Base-by-base conservation (phyloP, 257 asterid genomes). In the Plectranthus barbatus region DNA sequence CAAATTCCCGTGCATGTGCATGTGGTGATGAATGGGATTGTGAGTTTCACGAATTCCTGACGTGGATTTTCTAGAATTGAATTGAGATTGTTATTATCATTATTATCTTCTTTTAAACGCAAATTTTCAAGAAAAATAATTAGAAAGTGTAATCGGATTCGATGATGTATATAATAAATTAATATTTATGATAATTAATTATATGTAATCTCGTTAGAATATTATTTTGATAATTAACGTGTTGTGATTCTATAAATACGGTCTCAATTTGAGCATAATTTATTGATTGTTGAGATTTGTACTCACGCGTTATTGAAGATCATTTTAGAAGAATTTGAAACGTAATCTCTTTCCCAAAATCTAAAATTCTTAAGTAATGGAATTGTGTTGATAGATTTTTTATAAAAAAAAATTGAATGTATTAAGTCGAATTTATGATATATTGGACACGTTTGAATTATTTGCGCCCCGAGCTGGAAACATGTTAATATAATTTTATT, bases 21-120 rank as follows among this genome's bases (percentile, higher is more conserved):
- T n/a, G n/a, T n/a, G n/a, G n/a, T n/a, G n/a, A n/a, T n/a, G n/a
- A n/a, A n/a, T n/a, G n/a, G n/a, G n/a, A n/a, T n/a, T n/a, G n/a
- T n/a, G n/a, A n/a, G 24, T 21, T 58, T 39, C 23, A 49, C 12
- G 34, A 24, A 51, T 44, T 62, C 54, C 58, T 53, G 13, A 20
- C 19, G 9, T 41, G 59, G 41, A 58, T 19, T 60, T 26, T n/a
- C 34, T 21, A 14, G 15, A 18, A 49, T 58, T 69, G 51, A 69
- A 60, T 62, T 29, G 39, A 41, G 39, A 60, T 69, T 69, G 40
- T 51, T 7, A 33, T 62, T 24, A 61, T 46, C 63, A 56, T 71
- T 29, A 57, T 26, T 66, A 19, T 57, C 56, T 47, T 17, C 2
- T 31, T 6, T 31, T 31, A 31, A 2, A 7, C 36, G 5, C 36